These are phyloP conservation scores for maize (Zea mays) DNA, from an alignment of 176 grass and related monocot species.

Conservation along the genomic window DNA sequence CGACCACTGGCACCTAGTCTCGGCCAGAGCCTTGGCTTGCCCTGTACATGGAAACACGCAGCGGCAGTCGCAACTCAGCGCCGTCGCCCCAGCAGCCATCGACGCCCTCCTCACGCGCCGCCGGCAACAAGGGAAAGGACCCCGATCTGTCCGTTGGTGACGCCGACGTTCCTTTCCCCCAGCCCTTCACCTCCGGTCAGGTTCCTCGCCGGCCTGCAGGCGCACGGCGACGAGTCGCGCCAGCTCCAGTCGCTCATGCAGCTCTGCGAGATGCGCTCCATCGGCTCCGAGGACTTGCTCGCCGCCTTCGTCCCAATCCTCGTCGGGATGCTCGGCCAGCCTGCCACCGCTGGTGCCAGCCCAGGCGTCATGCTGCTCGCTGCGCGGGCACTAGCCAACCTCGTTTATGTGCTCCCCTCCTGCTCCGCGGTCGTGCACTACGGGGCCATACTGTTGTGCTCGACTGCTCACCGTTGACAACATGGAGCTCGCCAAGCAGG, in stretches of 20 bases:
- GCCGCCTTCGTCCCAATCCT: conserved; percentile 82
- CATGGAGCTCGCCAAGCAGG: conserved; percentile 97
- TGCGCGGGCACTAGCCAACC: conserved; percentile 72
- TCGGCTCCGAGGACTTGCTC: conserved; percentile 78
- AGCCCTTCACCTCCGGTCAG: conserved; percentile 73
- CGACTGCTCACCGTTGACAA: conserved; percentile 88
- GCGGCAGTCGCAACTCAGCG: conserved; percentile 44
- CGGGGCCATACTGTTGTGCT: conserved; percentile 79
- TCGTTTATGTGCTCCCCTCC: conserved; percentile 80
- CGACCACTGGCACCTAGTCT: conserved; percentile 48
- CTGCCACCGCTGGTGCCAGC: conserved; percentile 42
- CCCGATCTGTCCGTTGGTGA: conserved; percentile 72
- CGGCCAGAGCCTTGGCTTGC: neutral
- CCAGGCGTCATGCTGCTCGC: conserved; percentile 89
- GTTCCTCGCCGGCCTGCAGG: conserved; percentile 69
- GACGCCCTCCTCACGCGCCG: conserved; percentile 43
- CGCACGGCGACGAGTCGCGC: conserved; percentile 58
- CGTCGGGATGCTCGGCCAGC: conserved; percentile 60
- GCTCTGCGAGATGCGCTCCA: conserved; percentile 93
- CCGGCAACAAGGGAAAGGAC: conserved; percentile 77
- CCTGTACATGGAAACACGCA: conserved; percentile 98
- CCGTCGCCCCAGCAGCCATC: neutral
- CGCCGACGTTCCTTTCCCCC: conserved; percentile 51
- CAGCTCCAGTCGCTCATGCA: conserved; percentile 76
- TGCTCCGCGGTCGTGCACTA: conserved; percentile 86